phyloP scores from a whole-genome alignment of 1,284 basidiomycete species.

The Melanopsichium pennsylvanicum region DNA sequence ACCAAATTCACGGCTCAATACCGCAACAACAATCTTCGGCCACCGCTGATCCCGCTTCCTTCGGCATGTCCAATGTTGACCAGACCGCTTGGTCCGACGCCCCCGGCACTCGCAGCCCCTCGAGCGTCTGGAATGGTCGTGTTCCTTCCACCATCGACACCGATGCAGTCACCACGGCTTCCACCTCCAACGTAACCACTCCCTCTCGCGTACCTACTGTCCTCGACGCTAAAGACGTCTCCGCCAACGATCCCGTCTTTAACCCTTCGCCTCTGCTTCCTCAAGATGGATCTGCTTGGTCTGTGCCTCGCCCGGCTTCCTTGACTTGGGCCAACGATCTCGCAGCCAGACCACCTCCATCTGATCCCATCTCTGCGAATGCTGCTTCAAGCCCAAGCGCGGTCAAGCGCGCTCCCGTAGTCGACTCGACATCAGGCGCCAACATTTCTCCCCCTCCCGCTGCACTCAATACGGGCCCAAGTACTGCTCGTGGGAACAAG shows the following conservation, averaged over 20 bases:
- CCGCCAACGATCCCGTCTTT: conserved; percentile 19
- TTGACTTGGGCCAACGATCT: conserved; percentile 37
- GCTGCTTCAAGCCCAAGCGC: conserved; percentile 22
- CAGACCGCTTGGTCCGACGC: conserved; percentile 37
- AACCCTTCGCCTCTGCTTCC: conserved; percentile 35
- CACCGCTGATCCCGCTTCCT: conserved; percentile 2
- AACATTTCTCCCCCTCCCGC: conserved; percentile 2
- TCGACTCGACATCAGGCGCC: not conserved
- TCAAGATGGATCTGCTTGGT: conserved; percentile 40
- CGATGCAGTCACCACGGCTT: conserved; percentile 35
- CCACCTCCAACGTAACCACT: conserved; percentile 42
- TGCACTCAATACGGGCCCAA: conserved; percentile 1
- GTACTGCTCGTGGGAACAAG: not conserved
- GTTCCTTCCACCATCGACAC: conserved; percentile 30
- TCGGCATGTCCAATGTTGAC: conserved; percentile 31
- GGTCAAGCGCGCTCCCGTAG: conserved; percentile 14
- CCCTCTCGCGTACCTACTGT: conserved; percentile 22
- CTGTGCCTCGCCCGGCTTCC: conserved; percentile 11
- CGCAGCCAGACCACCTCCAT: conserved; percentile 1
- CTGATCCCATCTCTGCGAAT: conserved; percentile 13
- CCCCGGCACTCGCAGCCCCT: conserved; percentile 19
- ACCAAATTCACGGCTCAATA: not conserved
- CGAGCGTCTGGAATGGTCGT: conserved; percentile 44
- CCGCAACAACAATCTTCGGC: conserved; percentile 7
- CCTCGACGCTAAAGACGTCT: conserved; percentile 17